Evolutionary conservation across 768 basidiomycete species (phyloP), one percentile per base, ranked within the genome.

Genomic region (Phaeotremella fagi): DNA sequence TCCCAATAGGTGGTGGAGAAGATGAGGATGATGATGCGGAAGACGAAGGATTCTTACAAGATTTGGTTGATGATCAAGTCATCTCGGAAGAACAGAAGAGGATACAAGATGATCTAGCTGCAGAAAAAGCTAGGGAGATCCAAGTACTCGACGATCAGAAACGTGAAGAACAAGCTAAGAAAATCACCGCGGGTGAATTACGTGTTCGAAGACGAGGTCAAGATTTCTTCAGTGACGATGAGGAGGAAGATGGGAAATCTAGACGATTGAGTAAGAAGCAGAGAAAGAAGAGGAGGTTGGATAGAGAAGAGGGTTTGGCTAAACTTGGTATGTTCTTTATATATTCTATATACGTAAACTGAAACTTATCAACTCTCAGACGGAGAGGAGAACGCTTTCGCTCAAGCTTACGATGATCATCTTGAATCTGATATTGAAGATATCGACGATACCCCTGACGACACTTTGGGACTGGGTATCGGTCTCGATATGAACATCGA

Each of bases 151-250:
- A 72, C 48, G 70, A 72, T 47, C 60, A 51, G 5, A 58, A 53
- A 38, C 45, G 59, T 4, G 59, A 63, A 41, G 54, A 42, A 6
- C 52, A 60, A 45, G 66, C 66, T 7, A 43, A 60, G 24, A 62
- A 66, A 29, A 55, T 72, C 26, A 63, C 52, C 28, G 66, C 58
- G 25, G 68, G 68, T 48, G 23, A 68, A 49, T 29, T 62, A 26
- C 42, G 68, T 20, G 54, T 35, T n/a, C 63, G 64, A 26, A 50
- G 57, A 14, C 48, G 54, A 18, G 67, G 63, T 9, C 26, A 48
- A 33, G 67, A 69, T 36, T 70, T 65, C 45, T 50, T 54, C 46
- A 52, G 52, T 7, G 57, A 54, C 33, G 63, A 56, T 24, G 63
- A 65, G 25, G 62, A 60, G 20, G 55, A 54, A 9, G 48, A 57